These are phyloP conservation scores for Sugiyamaella floridensis DNA, from an alignment of 805 yeast genomes.

Conservation along the genomic window DNA sequence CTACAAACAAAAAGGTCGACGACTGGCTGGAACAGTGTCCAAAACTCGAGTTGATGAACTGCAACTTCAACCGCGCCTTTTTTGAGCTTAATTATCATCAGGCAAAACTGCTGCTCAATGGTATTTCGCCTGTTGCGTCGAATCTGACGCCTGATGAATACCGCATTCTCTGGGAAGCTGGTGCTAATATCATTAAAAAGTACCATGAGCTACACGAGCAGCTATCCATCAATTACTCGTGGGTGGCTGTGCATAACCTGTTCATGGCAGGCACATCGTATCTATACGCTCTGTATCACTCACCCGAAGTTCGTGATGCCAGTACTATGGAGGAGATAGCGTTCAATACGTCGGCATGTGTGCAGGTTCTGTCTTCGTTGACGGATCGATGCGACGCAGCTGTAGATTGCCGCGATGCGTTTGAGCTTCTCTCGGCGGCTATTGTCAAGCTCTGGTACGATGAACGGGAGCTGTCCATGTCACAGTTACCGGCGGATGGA, in stretches of 20 bases:
- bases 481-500: not conserved
- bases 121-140: conserved; percentile 61
- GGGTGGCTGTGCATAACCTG: conserved; percentile 88
- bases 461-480: not conserved
- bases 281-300: conserved; percentile 67
- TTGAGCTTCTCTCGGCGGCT: conserved; percentile 65
- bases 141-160: conserved; percentile 49
- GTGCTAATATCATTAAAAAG: conserved; percentile 57
- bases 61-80: conserved; percentile 64
- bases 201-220: conserved; percentile 53
- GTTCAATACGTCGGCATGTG: conserved; percentile 29
- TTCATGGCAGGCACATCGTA: conserved; percentile 87
- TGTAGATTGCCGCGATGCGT: conserved; percentile 58
- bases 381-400: conserved; percentile 76
- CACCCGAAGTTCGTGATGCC: conserved; percentile 44
- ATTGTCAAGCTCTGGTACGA: conserved; percentile 44
- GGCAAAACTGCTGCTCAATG: conserved; percentile 63
- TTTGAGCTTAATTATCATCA: conserved; percentile 73
- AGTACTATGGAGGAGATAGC: conserved; percentile 47
- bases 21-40: conserved; percentile 59
- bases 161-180: conserved; percentile 50
- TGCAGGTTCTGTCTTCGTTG: conserved; percentile 53
- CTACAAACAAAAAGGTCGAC: conserved; percentile 46
- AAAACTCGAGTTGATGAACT: conserved; percentile 55
- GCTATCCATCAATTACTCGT: conserved; percentile 69